phyloP scores from a whole-genome alignment of 805 yeast genomes.

The Candida silvatica region DNA sequence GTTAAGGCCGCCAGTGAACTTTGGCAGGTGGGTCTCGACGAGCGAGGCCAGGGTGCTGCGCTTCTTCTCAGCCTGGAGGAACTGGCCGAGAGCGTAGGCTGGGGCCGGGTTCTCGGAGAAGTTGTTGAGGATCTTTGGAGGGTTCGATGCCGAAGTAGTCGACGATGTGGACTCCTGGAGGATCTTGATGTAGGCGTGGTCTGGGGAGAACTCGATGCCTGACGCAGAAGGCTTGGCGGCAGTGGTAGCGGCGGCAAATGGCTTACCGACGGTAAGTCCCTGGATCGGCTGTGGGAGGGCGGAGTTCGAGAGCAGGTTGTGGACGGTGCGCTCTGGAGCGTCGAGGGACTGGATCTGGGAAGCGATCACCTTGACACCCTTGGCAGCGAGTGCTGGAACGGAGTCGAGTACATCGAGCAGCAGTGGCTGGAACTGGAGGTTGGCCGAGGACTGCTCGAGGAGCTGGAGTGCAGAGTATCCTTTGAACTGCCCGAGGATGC shows the following conservation, averaged over 20 bases:
- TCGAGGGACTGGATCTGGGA: conserved; percentile 44
- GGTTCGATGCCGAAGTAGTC: conserved; percentile 13
- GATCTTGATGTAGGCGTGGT: conserved; percentile 65
- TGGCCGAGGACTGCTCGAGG: conserved; percentile 53
- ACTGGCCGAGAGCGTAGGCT: conserved; percentile 82
- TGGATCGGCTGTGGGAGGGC: conserved; percentile 48
- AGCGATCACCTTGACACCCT: conserved; percentile 48
- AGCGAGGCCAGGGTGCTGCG: conserved; percentile 34
- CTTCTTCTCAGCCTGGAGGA: conserved; percentile 46
- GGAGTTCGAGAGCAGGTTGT: conserved; percentile 44
- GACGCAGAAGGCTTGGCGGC: conserved; percentile 6
- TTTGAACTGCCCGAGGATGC: conserved; percentile 14
- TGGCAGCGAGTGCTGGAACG: conserved; percentile 29
- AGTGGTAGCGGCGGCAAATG: conserved; percentile 18
- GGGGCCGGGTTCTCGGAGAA: conserved; percentile 60
- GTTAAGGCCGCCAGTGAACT: conserved; percentile 39
- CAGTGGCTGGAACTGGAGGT: conserved; percentile 30
- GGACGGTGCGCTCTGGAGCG: conserved; percentile 25
- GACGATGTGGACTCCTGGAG: conserved; percentile 42
- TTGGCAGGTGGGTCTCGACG: conserved; percentile 37
- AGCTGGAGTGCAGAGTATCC: conserved; percentile 34
- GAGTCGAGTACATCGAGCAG: conserved; percentile 68
- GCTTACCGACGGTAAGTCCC: conserved; percentile 50
- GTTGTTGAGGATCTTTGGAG: conserved; percentile 43
- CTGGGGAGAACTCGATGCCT: conserved; percentile 54